These are phyloP conservation scores for Exophiala xenobiotica DNA, from an alignment of 2,329 filamentous ascomycete species.

Conservation along the genomic window DNA sequence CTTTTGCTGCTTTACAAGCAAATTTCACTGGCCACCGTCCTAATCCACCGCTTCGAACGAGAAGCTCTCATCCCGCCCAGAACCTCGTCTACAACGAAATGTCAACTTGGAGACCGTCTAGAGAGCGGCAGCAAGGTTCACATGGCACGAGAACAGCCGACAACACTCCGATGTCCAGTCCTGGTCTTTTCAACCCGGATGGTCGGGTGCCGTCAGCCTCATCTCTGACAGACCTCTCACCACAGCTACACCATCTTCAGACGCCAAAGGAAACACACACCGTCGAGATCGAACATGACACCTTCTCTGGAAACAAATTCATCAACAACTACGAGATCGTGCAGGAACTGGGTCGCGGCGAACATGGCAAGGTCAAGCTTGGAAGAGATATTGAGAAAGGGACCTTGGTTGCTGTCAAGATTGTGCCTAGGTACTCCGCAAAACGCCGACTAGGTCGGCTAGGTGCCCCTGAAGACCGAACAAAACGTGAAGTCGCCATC, in stretches of 20 bases:
- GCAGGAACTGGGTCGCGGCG: conserved; percentile 90
- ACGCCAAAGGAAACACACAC: conserved; percentile 85
- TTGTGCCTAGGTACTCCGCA: conserved; percentile 93
- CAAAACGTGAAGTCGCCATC: conserved; percentile 95
- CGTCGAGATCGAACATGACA: conserved; percentile 85
- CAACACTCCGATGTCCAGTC: conserved; percentile 49
- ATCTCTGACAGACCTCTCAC: conserved; percentile 44
- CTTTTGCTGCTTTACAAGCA: conserved; percentile 47
- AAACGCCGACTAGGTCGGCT: conserved; percentile 80
- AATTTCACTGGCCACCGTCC: conserved; percentile 42
- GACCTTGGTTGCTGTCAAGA: conserved; percentile 93
- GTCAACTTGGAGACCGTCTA: conserved; percentile 23
- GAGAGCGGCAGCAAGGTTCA: conserved; percentile 21
- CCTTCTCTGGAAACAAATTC: conserved; percentile 84
- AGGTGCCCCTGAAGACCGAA: conserved; percentile 67
- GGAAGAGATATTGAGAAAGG: conserved; percentile 75
- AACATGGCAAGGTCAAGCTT: conserved; percentile 97
- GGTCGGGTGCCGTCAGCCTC: conserved; percentile 39
- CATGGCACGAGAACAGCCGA: conserved; percentile 41
- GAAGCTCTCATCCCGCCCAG: conserved; percentile 47
- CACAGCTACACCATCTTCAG: conserved; percentile 70
- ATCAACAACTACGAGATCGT: conserved; percentile 99
- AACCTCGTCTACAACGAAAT: conserved; percentile 33
- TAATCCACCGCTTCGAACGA: conserved; percentile 41
- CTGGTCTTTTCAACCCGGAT: conserved; percentile 41